phyloP scores from a whole-genome alignment of 345 rosid species.

The Laguncularia racemosa region DNA sequence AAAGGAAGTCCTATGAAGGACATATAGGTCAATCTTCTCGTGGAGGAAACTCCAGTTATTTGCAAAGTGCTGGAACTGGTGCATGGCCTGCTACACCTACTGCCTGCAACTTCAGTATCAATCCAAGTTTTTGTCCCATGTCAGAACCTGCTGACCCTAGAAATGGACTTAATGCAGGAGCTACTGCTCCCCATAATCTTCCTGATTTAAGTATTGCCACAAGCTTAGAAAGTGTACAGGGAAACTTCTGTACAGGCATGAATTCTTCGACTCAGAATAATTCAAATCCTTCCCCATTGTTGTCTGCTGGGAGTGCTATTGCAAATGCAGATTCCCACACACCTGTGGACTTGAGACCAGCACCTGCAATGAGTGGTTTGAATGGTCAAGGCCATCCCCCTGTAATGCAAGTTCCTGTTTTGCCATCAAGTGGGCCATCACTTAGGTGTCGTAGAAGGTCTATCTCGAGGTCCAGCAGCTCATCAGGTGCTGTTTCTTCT shows the following conservation, averaged over 20 bases:
- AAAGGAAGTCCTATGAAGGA: constrained; percentile 73
- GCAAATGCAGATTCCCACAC: constrained; percentile 32
- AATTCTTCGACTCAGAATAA: constrained; percentile 43
- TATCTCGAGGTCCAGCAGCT: constrained; percentile 29
- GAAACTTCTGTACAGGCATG: constrained; percentile 49
- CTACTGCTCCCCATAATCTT: constrained; percentile 18
- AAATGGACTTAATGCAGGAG: constrained; percentile 40
- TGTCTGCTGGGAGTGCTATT: constrained; percentile 26
- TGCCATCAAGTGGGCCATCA: constrained; percentile 44
- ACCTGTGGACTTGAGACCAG: constrained; percentile 28
- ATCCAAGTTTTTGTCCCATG: constrained; percentile 30
- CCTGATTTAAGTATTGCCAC: constrained; percentile 28
- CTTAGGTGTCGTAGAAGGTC: constrained; percentile 49
- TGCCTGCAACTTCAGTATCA: constrained; percentile 24
- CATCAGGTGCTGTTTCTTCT: constrained; percentile 27
- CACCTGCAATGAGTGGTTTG: constrained; percentile 24
- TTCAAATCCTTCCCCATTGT: constrained; percentile 25
- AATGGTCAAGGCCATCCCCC: constrained; percentile 28
- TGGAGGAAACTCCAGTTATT: constrained; percentile 43
- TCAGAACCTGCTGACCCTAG: constrained; percentile 40
- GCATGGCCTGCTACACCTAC: constrained; percentile 32
- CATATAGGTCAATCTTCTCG: constrained; percentile 55
- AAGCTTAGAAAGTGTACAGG: constrained; percentile 34
- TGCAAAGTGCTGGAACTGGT: constrained; percentile 47
- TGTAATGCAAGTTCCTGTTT: constrained; percentile 34